Conservation (phyloP, 164 flowering plant genomes). For the Vitis rupestris region DNA sequence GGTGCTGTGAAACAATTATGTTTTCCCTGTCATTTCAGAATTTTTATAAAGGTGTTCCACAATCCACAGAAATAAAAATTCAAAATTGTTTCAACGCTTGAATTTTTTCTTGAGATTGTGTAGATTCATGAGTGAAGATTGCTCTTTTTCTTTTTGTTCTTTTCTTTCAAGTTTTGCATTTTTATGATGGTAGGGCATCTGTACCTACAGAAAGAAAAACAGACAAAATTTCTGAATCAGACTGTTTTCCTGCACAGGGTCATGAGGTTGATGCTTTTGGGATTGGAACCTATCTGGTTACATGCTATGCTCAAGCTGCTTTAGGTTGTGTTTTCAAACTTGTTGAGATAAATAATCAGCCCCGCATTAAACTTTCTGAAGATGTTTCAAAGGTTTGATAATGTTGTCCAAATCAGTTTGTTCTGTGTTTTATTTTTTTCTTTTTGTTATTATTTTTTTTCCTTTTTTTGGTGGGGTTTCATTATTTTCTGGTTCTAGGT, state of each 20-base stretch:
- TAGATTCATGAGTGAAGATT: background rate
- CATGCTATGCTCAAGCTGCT: conserved; percentile 98
- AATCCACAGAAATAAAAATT: background rate
- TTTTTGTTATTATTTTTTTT: background rate
- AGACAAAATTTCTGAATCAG: too few relatives aligned
- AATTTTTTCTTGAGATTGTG: background rate
- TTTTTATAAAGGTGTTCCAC: background rate
- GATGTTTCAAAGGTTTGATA: conserved; percentile 90
- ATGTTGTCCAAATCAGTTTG: conserved; percentile 1
- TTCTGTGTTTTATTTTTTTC: conserved; percentile 5
- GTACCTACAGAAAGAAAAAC: too few relatives aligned
- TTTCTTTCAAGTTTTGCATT: too few relatives aligned
- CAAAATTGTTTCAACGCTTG: background rate
- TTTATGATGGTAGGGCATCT: too few relatives aligned
- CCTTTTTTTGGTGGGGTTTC: background rate
- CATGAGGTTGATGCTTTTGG: conserved; percentile 97
- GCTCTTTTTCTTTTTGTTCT: too few relatives aligned
- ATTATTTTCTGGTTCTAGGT: conserved; percentile 50
- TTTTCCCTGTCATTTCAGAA: background rate
- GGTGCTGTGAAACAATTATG: background rate
- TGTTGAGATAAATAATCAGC: conserved; percentile 93
- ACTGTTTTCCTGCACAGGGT: conserved; percentile 53
- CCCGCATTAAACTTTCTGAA: conserved; percentile 97
- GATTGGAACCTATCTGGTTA: conserved; percentile 93
- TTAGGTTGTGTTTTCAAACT: conserved; percentile 97